Percentiles rank a stretch among this genome's conserved stretches.
Evolutionary conservation across 225 moss, liverwort and hornwort genomes (phyloP).

Genomic region (Sphagnum contortum): DNA sequence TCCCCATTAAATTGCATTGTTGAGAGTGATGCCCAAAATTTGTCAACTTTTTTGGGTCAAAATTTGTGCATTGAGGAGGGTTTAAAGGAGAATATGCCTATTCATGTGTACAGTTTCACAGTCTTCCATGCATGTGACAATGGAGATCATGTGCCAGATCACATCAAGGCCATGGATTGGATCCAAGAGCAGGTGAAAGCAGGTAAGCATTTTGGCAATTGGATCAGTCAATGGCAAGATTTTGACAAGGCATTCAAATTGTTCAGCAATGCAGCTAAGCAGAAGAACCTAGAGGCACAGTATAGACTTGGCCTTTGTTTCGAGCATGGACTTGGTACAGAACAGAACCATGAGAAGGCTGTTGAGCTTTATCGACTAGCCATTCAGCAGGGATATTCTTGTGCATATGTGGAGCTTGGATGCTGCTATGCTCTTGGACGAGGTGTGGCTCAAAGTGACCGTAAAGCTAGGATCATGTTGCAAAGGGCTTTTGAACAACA

Average conservation of each 20-base stretch:
- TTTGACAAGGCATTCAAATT: slow-evolving; percentile 31
- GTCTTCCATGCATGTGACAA: slow-evolving; percentile 17
- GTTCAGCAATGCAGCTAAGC: slow-evolving; percentile 17
- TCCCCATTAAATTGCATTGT: too few species aligned
- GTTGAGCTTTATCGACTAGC: slow-evolving; percentile 30
- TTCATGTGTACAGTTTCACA: slow-evolving; percentile 27
- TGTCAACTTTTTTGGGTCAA: slow-evolving; percentile 25
- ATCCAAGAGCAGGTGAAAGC: slow-evolving; percentile 35
- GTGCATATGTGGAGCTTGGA: slow-evolving; percentile 27
- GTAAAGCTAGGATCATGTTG: slow-evolving; percentile 16
- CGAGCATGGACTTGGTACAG: slow-evolving; percentile 33
- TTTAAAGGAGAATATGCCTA: slow-evolving; percentile 24
- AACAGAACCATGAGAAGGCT: slow-evolving; percentile 16
- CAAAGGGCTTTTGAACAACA: slow-evolving; percentile 17
- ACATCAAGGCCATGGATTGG: slow-evolving; percentile 13
- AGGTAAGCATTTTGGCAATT: slow-evolving; percentile 30
- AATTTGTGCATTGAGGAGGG: slow-evolving; percentile 45
- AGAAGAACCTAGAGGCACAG: slow-evolving; percentile 26
- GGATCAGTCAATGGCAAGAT: slow-evolving; percentile 27
- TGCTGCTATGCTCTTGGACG: slow-evolving; percentile 22
- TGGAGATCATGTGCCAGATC: too few species aligned
- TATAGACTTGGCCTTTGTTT: slow-evolving; percentile 39
- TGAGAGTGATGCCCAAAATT: slow-evolving; percentile 6
- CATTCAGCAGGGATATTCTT: slow-evolving; percentile 14
- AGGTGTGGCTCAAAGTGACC: slow-evolving; percentile 20